Percentiles rank a stretch among this genome's conserved stretches.
These are phyloP conservation scores for Tranzscheliella williamsii DNA, from an alignment of 1,284 basidiomycete species.

Conservation along the genomic window DNA sequence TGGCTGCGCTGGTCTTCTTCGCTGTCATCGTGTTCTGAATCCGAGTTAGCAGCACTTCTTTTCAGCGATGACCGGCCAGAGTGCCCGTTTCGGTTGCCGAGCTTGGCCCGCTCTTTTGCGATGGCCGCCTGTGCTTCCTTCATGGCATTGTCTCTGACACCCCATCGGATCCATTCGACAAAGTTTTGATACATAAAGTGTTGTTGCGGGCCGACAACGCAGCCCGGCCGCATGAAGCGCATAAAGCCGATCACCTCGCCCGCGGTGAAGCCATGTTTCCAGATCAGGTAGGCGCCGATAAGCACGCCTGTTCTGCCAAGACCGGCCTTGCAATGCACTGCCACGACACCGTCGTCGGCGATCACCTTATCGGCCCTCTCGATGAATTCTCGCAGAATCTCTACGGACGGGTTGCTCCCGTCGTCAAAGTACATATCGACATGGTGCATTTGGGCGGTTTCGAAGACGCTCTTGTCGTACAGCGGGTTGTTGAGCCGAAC, in stretches of 20 bases:
- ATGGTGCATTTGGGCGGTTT: constrained; percentile 85
- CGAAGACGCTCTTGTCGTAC: constrained; percentile 83
- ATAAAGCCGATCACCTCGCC: constrained; percentile 96
- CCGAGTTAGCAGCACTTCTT: constrained; percentile 2
- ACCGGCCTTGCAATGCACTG: constrained; percentile 86
- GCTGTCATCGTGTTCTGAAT: background rate
- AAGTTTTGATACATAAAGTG: constrained; percentile 89
- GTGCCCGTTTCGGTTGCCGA: constrained; percentile 1
- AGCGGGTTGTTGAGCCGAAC: constrained; percentile 92
- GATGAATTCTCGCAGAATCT: constrained; percentile 89
- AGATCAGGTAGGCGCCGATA: constrained; percentile 90
- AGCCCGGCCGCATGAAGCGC: constrained; percentile 93
- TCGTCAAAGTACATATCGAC: constrained; percentile 89
- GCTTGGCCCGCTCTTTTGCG: constrained; percentile 17
- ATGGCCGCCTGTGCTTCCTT: constrained; percentile 19
- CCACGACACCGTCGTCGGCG: constrained; percentile 76
- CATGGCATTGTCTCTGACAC: constrained; percentile 37
- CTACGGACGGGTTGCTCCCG: constrained; percentile 93
- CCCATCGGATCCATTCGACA: constrained; percentile 55
- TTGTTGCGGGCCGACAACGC: constrained; percentile 80
- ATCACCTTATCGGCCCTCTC: constrained; percentile 79
- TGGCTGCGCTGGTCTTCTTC: constrained; percentile 6
- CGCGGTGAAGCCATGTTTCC: constrained; percentile 99
- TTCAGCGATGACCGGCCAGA: constrained; percentile 1
- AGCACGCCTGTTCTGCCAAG: constrained; percentile 90